Base-by-base conservation (phyloP, 1,284 basidiomycete species). In the Ganoderma resinaceum region DNA sequence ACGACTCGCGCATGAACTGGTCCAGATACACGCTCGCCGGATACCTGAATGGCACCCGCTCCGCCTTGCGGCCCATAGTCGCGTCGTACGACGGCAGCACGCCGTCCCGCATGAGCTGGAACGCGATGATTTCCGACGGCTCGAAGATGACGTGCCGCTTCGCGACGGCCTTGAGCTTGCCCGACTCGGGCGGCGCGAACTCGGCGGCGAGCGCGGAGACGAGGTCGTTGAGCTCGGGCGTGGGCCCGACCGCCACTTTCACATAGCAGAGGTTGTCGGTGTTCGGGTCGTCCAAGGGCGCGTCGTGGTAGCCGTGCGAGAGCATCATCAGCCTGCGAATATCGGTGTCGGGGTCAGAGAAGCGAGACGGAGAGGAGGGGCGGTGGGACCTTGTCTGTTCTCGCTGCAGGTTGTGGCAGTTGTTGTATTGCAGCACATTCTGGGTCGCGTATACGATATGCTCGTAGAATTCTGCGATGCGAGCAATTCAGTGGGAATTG, bases 21-120 rank as follows among this genome's bases (percentile, higher is more conserved):
- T 94, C 93, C 62, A 94, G 80, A 75, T 87, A 93, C 53, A 94
- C 81, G 40, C 82, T 80, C 70, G 85, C 86, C 2, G 92, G 91
- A 71, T 86, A 94, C 29, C 77, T 78, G 72, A 93, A 90, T 2
- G 82, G 81, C 66, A 86, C 84, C 9, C 80, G 78, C 20, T 84
- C 81, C 4, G 69, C 62, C 65, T 78, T 81, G 11, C 76, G 68
- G 1, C 79, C 69, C 12, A 59, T 9, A 64, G 62, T 61, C 23
- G 67, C 20, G 52, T 73, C 72, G 63, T 78, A 78, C 37, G 77
- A 68, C 6, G 78, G 78, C 4, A 75, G 75, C 35, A 65, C 61
- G 31, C 73, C 70, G 29, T 78, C 72, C 57, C 81, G 82, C 29
- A 77, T 59, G 26, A 92, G 81, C 46, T 88, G 82, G 76, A 93